Base-by-base conservation (phyloP, 202 grass and related monocot genomes). In the Schoenoplectus triqueter region DNA sequence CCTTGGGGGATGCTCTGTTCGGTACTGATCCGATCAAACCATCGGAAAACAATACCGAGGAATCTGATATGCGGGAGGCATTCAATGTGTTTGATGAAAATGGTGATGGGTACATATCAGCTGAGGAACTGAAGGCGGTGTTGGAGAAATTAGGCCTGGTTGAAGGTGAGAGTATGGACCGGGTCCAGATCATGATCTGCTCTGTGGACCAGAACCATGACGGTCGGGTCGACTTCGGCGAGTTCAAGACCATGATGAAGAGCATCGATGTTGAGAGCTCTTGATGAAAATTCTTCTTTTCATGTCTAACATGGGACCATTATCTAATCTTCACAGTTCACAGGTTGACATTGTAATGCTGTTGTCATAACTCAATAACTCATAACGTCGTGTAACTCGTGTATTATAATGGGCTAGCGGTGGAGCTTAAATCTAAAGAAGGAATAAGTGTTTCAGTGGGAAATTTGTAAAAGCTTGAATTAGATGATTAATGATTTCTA, bases 231-330 rank as follows among this genome's bases (percentile, higher is more conserved):
- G 78, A 89, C 54, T 89, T 89, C 22, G 18, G 10, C 10, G 87
- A 89, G 77, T 89, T 89, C 59, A 82, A 74, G 77, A 64, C 20
- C 76, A 89, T 89, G 87, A 89, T 89, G 87, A 77, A 22, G 52
- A 82, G 11, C 76, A 89, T 89, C 11, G 87, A 88, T 20, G 73
- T 67, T 7, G 44, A 81, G 78, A 81, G 84, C 47, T 47, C 87
- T 48, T 89, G 66, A 89, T 67, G n/a, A 21, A 11, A 54, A 74
- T 54, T 50, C 46, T 73, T 49, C 10, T 71, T 71, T 15, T 45
- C 6, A 10, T 57, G 3, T 57, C 72, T 84, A 77, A 64, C 8
- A 61, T 20, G 0, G 55, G 47, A 67, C 40, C 0, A 52, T 6
- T 63, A 85, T 64, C 44, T 85, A 79, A 52, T 61, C 64, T 81